Percentiles rank a stretch among this genome's conserved stretches.
phyloP scores from a whole-genome alignment of 345 rosid genomes.

The Erysimum cheiranthoides region DNA sequence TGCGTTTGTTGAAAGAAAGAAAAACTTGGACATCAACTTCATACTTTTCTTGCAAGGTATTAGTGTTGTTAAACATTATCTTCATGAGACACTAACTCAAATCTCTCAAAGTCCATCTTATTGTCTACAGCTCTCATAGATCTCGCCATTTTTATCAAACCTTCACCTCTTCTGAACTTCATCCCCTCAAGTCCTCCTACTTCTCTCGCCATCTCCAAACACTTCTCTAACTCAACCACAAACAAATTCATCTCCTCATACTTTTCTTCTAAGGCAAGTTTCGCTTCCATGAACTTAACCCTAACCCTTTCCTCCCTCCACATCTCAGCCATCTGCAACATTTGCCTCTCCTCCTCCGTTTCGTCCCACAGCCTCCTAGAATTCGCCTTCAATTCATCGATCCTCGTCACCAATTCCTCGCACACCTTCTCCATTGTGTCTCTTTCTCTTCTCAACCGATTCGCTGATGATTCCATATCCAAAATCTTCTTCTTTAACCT shows the following conservation, averaged over 20 bases:
- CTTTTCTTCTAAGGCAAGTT: constrained; percentile 54
- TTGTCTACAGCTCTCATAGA: constrained; percentile 21
- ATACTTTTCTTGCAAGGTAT: constrained; percentile 3
- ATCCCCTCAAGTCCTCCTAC: constrained; percentile 24
- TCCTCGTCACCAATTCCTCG: constrained; percentile 77
- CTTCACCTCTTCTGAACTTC: constrained; percentile 31
- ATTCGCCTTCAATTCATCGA: constrained; percentile 62
- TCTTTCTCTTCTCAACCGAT: constrained; percentile 67
- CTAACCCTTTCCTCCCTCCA: constrained; percentile 95
- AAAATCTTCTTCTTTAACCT: constrained; percentile 34
- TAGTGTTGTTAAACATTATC: background rate
- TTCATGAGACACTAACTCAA: constrained; percentile 14
- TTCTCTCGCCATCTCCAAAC: constrained; percentile 35
- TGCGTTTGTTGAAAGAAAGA: background rate
- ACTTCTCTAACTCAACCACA: constrained; percentile 46
- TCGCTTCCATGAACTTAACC: constrained; percentile 83
- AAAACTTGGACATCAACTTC: background rate
- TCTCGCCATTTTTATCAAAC: constrained; percentile 34
- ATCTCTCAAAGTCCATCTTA: constrained; percentile 19
- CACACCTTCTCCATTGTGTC: constrained; percentile 82
- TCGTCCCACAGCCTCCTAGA: constrained; percentile 62
- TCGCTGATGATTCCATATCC: constrained; percentile 21
- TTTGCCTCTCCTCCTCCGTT: constrained; percentile 75
- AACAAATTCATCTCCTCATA: constrained; percentile 56
- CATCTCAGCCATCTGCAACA: constrained; percentile 86